Conservation (phyloP, 805 yeast genomes). For the Lachancea thermotolerans region DNA sequence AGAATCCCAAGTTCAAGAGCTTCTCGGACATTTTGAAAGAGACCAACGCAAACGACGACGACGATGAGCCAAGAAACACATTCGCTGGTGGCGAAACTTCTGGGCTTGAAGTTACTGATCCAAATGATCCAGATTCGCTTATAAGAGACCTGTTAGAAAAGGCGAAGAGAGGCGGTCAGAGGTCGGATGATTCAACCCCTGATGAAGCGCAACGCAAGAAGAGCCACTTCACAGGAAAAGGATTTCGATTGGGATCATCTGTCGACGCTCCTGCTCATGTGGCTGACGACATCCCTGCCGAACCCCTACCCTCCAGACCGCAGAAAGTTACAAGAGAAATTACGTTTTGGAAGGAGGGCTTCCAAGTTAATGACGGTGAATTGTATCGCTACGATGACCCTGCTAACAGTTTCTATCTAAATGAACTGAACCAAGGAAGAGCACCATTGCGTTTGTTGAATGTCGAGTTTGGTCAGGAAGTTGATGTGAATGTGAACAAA, state of each 20-base stretch:
- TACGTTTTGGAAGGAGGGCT: slow-evolving; percentile 95
- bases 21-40: slow-evolving; percentile 35
- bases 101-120: slow-evolving; percentile 74
- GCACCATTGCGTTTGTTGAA: slow-evolving; percentile 82
- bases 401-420: slow-evolving; percentile 66
- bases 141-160: slow-evolving; percentile 56
- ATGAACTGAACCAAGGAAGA: slow-evolving; percentile 79
- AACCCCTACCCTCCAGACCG: slow-evolving; percentile 21
- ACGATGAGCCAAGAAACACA: slow-evolving; percentile 48
- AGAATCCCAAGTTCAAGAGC: slow-evolving; percentile 33
- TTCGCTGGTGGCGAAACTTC: slow-evolving; percentile 68
- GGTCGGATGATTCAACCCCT: slow-evolving; percentile 29
- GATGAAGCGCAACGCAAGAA: slow-evolving; percentile 34
- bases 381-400: slow-evolving; percentile 89
- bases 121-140: slow-evolving; percentile 41
- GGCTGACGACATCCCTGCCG: slow-evolving; percentile 33
- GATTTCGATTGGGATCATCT: slow-evolving; percentile 37
- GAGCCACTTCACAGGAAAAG: slow-evolving; percentile 36
- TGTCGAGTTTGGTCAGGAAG: slow-evolving; percentile 87
- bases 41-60: slow-evolving; percentile 37
- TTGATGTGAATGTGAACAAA: slow-evolving; percentile 79
- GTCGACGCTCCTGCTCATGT: slow-evolving; percentile 29
- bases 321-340: slow-evolving; percentile 69
- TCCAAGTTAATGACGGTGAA: slow-evolving; percentile 88
- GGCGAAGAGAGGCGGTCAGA: slow-evolving; percentile 57